Evolutionary conservation across 495 filamentous ascomycete genomes (phyloP).

Genomic region (Xylona heveae): DNA sequence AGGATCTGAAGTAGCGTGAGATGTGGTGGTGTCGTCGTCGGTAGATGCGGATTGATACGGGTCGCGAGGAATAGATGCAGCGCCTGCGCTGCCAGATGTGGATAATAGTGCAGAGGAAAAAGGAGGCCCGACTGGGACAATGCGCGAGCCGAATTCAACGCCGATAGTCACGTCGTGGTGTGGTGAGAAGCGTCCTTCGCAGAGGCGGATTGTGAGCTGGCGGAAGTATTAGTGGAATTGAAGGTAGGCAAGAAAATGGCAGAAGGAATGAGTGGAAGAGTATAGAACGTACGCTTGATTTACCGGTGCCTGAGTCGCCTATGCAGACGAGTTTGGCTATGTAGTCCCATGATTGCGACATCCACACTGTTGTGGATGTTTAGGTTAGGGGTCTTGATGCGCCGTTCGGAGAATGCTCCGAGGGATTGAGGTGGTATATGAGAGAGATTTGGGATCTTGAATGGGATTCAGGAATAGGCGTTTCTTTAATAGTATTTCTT

Average conservation of each 20-base stretch:
- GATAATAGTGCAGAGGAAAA: slow-evolving; percentile 21
- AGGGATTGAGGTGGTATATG: too few relatives aligned
- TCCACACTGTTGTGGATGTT: too few relatives aligned
- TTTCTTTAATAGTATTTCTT: too few relatives aligned
- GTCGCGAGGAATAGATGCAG: too few relatives aligned
- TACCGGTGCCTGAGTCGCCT: slow-evolving; percentile 84
- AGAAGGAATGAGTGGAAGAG: slow-evolving; percentile 9
- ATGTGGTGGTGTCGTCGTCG: neutral
- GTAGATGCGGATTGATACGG: slow-evolving; percentile 13
- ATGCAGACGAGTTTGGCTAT: slow-evolving; percentile 97
- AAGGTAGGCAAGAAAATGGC: too few relatives aligned
- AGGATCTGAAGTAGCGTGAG: too few relatives aligned
- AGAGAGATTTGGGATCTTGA: too few relatives aligned
- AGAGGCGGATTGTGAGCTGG: slow-evolving; percentile 80
- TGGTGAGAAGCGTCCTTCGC: slow-evolving; percentile 84
- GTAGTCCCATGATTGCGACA: slow-evolving; percentile 82
- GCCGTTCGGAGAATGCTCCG: too few relatives aligned
- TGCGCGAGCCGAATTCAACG: slow-evolving; percentile 87
- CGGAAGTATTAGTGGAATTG: too few relatives aligned
- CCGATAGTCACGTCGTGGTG: slow-evolving; percentile 96
- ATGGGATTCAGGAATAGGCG: too few relatives aligned
- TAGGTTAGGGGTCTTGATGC: neutral
- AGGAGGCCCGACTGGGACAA: slow-evolving; percentile 80
- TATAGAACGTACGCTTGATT: slow-evolving; percentile 38
- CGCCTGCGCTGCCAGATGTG: too few relatives aligned